Conservation (phyloP, 805 yeast genomes). For the Starmerella floricola region DNA sequence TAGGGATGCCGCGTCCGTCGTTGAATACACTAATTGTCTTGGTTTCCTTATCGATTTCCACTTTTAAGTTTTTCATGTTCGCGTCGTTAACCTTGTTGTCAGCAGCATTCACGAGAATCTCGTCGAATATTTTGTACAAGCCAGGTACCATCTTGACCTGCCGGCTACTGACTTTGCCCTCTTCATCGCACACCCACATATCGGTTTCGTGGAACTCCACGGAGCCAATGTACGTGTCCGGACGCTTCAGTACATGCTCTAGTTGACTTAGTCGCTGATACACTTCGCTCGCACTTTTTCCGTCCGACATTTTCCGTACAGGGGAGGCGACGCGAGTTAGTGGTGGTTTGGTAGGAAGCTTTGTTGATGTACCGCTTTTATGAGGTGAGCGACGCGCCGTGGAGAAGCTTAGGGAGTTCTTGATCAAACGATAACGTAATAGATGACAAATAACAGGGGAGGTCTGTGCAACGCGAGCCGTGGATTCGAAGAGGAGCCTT, state of each 20-base stretch:
- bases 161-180: slow-evolving; percentile 41
- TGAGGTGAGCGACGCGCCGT: no score
- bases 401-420: no score
- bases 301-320: no score
- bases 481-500: no score
- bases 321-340: no score
- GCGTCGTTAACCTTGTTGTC: slow-evolving; percentile 96
- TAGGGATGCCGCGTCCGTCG: slow-evolving; percentile 92
- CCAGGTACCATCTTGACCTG: slow-evolving; percentile 85
- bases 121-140: slow-evolving; percentile 89
- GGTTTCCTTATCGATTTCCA: slow-evolving; percentile 62
- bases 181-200: slow-evolving; percentile 78
- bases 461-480: no score
- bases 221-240: slow-evolving; percentile 95
- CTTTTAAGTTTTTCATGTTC: slow-evolving; percentile 72
- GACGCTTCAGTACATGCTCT: slow-evolving; percentile 92
- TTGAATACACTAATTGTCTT: slow-evolving; percentile 71
- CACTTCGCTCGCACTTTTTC: slow-evolving; percentile 17
- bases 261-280: slow-evolving; percentile 90
- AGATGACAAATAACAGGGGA: no score
- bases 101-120: slow-evolving; percentile 94
- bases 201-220: slow-evolving; percentile 67
- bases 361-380: no score
- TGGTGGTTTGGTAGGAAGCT: no score
- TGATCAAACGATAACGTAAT: no score